Evolutionary conservation across 441 rosid genomes (phyloP), one percentile per base, ranked within the genome.

Genomic region (Hura crepitans): DNA sequence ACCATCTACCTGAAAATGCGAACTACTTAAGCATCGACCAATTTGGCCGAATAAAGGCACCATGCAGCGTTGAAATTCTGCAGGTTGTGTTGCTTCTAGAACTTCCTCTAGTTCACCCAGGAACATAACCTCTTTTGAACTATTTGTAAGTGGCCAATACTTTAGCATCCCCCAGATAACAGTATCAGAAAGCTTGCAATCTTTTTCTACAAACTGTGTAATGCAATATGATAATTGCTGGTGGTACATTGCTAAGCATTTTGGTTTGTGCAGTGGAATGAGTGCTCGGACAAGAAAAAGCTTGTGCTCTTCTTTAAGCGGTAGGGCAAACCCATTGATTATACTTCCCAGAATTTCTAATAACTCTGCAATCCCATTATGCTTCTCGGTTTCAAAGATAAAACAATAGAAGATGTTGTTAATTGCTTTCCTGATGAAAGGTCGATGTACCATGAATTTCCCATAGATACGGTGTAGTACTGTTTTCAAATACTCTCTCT

Each of bases 1-100:
- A n/a, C n/a, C n/a, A n/a, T n/a, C n/a, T 77, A 89, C 94, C 95
- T 89, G 92, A 66, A 89, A 89, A 81, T 89, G 95, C 60, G 83
- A 77, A 78, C 92, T 87, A 85, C 85, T 82, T 75, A 89, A 74
- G 71, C 95, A 89, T 67, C 81, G 79, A 72, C 89, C 89, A 59
- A 87, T 80, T 73, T 85, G 89, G 68, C 80, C 82, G 74, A 89
- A 89, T 53, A 89, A 70, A 20, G 90, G 89, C 0, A 85, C 84
- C 89, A 89, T 87, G 65, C 90, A 85, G 62, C 85, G 78, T 65
- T 87, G 89, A 54, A 87, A 89, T 46, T 89, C 95, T 49, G 87
- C 82, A 28, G 87, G 89, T 64, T 89, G 89, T 60, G 90, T 87
- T 66, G 86, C 92, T 73, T 89, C 91, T 9, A 86, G 77, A 49